Conservation (phyloP, 208 protist genomes). For the Leishmania amazonensis region DNA sequence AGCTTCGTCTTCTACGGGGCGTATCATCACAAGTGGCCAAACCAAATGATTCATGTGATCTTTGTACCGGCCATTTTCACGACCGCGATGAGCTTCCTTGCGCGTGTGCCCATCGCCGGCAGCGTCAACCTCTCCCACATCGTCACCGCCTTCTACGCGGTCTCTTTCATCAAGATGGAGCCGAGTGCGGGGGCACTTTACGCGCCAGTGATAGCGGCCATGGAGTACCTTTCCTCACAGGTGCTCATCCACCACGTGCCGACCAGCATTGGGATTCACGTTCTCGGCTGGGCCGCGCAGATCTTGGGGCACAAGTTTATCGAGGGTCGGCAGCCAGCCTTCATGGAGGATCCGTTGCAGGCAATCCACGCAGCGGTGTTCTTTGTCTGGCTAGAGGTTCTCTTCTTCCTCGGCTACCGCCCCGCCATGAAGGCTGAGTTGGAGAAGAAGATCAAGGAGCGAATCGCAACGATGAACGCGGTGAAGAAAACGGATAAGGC, state of each 20-base stretch:
- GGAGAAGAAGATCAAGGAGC: constrained; percentile 35
- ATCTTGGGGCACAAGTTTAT: constrained; percentile 65
- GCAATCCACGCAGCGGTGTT: constrained; percentile 63
- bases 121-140: constrained; percentile 55
- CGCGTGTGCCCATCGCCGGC: constrained; percentile 34
- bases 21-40: constrained; percentile 66
- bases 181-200: constrained; percentile 56
- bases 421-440: constrained; percentile 52
- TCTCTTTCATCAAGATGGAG: constrained; percentile 69
- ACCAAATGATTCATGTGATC: constrained; percentile 79
- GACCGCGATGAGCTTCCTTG: constrained; percentile 51
- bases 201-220: constrained; percentile 40
- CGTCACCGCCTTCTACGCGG: constrained; percentile 44
- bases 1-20: constrained; percentile 74
- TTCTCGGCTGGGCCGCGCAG: constrained; percentile 57
- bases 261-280: constrained; percentile 39
- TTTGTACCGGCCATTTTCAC: constrained; percentile 80
- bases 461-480: constrained; percentile 37
- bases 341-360: constrained; percentile 79
- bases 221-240: constrained; percentile 40
- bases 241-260: constrained; percentile 31
- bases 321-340: constrained; percentile 63
- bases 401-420: constrained; percentile 76
- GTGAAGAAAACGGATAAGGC: constrained; percentile 10
- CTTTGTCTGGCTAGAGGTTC: constrained; percentile 79